These are phyloP conservation scores for Tetrapisispora nanseiensis DNA, from an alignment of 805 yeast genomes.

Conservation along the genomic window DNA sequence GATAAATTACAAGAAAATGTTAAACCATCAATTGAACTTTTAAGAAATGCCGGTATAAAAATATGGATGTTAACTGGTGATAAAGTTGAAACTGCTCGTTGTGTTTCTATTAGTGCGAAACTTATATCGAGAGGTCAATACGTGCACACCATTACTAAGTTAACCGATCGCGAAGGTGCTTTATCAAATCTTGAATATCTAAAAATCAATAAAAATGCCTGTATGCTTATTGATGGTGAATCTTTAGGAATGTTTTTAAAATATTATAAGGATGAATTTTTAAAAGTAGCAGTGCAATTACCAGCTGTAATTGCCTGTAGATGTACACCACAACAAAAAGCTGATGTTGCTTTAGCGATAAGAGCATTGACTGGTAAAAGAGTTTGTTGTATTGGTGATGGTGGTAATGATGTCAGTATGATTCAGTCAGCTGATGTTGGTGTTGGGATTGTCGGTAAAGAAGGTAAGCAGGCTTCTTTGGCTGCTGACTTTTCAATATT, in stretches of 20 bases:
- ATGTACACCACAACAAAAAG: conserved; percentile 97
- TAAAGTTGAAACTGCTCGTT: conserved; percentile 95
- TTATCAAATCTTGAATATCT: conserved; percentile 66
- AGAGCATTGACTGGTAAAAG: conserved; percentile 73
- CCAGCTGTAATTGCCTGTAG: conserved; percentile 98
- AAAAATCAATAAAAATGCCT: conserved; percentile 43
- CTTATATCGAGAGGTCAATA: conserved; percentile 89
- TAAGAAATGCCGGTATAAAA: conserved; percentile 92
- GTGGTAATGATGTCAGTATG: conserved; percentile 99
- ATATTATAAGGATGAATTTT: conserved; percentile 60
- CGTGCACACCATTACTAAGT: conserved; percentile 73
- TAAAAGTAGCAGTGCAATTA: conserved; percentile 60
- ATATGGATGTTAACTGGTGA: conserved; percentile 99
- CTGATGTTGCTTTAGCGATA: conserved; percentile 81
- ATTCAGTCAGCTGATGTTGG: conserved; percentile 98
- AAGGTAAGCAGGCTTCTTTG: conserved; percentile 92
- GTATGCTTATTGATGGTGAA: conserved; percentile 89
- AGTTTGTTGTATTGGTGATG: conserved; percentile 97
- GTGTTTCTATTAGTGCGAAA: conserved; percentile 94
- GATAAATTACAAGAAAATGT: conserved; percentile 89
- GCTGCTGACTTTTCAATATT: conserved; percentile 95
- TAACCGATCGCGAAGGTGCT: conserved; percentile 52
- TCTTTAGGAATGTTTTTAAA: conserved; percentile 63
- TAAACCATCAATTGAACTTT: conserved; percentile 79
- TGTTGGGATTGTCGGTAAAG: conserved; percentile 97